Percentiles rank a stretch among this genome's conserved stretches.
phyloP scores from a whole-genome alignment of 202 grass and related monocot genomes.

The Panicum virgatum region DNA sequence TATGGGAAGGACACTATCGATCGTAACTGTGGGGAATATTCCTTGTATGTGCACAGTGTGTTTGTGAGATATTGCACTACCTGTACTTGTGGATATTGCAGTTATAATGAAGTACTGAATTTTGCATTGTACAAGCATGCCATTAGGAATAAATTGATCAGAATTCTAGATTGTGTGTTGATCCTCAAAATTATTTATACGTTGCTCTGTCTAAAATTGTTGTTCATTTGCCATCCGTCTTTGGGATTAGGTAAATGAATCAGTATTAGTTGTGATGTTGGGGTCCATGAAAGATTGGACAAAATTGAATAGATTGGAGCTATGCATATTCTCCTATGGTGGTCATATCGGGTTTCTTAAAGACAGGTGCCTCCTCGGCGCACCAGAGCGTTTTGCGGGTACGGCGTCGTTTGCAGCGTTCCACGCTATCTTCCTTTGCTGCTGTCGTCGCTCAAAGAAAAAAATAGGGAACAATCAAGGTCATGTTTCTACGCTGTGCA shows the following conservation, averaged over 20 bases:
- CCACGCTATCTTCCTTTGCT: too few species aligned
- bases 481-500: too few species aligned
- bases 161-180: neutral
- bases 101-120: neutral
- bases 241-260: slow-evolving; percentile 54
- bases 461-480: too few species aligned
- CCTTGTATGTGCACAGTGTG: neutral
- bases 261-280: slow-evolving; percentile 38
- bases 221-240: neutral
- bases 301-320: slow-evolving; percentile 26
- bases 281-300: slow-evolving; percentile 40
- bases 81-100: neutral
- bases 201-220: slow-evolving; percentile 27
- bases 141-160: neutral
- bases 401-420: too few species aligned
- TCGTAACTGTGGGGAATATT: neutral
- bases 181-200: slow-evolving; percentile 16
- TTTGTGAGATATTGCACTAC: neutral
- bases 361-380: too few species aligned
- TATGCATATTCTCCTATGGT: slow-evolving; percentile 1
- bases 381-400: too few species aligned
- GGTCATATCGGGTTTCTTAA: too few species aligned
- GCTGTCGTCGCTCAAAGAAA: too few species aligned
- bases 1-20: neutral
- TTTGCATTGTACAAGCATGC: neutral